Evolutionary conservation across 2,329 filamentous ascomycete species (phyloP), one percentile per base, ranked within the genome.

Genomic region (Neofusicoccum kwambonambiense): DNA sequence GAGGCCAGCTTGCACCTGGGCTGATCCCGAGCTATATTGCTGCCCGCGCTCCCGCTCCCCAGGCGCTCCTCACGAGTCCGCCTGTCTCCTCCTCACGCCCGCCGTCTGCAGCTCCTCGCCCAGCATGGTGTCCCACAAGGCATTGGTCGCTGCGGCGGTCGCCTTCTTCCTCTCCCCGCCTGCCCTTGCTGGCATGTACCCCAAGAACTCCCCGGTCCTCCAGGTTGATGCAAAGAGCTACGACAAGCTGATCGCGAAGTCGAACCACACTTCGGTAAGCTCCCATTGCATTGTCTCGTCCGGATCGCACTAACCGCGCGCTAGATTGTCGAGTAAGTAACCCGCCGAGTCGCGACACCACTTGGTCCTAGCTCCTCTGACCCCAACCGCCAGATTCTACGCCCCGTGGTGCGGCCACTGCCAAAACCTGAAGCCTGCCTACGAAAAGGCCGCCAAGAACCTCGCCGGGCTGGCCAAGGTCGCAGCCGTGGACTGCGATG

Each of bases 381-480:
- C 41, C 49, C 49, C 88, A 51, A 4, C 80, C 88, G 49, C 45
- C 75, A 92, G 93, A 80, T 98, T 98, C 84, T 98, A 97, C 74
- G 94, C 94, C 8, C 94, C 94, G 27, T 98, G 94, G 94, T 98
- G 95, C 74, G 95, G 94, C 47, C 95, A 98, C 80, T 99, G 95
- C 82, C 86, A 97, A 80, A 97, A 90, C 80, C 89, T 99, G 73
- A 93, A 97, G 80, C 94, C 93, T 3, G 91, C 92, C 50, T 99
- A 95, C 80, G 94, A 98, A 78, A 97, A 97, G 79, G 93, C 89
- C 1, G 95, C 95, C 71, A 90, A 90, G 73, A 92, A 89, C 72
- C 89, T 99, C 65, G 87, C 90, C n/a, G 95, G 95, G 13, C 85
- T 98, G 13, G 95, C 93, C 72, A 96, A 97, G 73, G 94, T 99